Evolutionary conservation across 2,329 filamentous ascomycete species (phyloP), one percentile per base, ranked within the genome.

Genomic region (Verruconis gallopava): DNA sequence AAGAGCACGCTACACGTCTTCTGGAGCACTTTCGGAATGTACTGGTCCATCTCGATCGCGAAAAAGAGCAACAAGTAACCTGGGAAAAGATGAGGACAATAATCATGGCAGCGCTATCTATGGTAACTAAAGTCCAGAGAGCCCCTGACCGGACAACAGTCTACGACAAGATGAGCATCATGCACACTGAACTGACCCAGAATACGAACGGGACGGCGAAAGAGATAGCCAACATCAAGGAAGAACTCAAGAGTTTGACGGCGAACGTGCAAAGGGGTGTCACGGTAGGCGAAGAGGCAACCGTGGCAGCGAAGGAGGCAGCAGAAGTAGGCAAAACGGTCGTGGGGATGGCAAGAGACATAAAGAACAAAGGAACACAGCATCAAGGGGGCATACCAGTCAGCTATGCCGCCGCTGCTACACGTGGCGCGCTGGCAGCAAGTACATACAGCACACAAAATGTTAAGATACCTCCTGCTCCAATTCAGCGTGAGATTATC

Each of bases 371-470:
- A n/a, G n/a, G n/a, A n/a, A n/a, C n/a, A 47, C 36, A 45, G 45
- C 32, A 46, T 42, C 20, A 46, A 40, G 32, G 37, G 39, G 28
- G n/a, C 21, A 30, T 37, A 46, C 35, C 22, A 17, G 25, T 38
- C 9, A 45, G 21, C 37, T 50, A 50, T 40, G 47, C 47, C 43
- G 42, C 47, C 2, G 30, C 34, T 14, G 48, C 42, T 42, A 45
- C 43, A 6, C 42, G 41, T 18, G 34, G 39, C 13, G 4, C 21
- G 15, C 30, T 37, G 34, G 21, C 38, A 46, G 44, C 45, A 49
- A 44, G 42, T 44, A 48, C 33, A 48, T 40, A 46, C 19, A 50
- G 48, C 50, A 43, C 44, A 50, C 43, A 49, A 33, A 46, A n/a
- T 46, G 33, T 40, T 17, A 50, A 44, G 45, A 21, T 9, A 14